phyloP scores from a whole-genome alignment of 2,329 filamentous ascomycete species.

The Cytospora chrysosperma region DNA sequence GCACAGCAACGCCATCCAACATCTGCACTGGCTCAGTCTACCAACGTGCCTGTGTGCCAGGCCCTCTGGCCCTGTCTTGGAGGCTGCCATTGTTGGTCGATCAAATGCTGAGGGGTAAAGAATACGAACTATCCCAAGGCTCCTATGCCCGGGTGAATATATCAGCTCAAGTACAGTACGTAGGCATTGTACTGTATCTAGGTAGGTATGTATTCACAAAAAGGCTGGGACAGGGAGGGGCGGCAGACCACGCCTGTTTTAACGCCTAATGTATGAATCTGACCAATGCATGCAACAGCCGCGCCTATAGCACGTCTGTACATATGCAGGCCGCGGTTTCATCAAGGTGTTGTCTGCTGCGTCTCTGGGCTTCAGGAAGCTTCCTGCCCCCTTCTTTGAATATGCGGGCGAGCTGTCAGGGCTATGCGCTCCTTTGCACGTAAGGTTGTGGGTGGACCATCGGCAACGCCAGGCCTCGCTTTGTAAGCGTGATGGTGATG shows the following conservation, averaged over 20 bases:
- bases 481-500: background rate
- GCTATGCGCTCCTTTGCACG: background rate
- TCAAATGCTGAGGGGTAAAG: background rate
- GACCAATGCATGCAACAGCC: background rate
- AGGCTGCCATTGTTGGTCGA: background rate
- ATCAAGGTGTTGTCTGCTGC: background rate
- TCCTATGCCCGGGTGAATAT: background rate
- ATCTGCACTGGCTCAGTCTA: background rate
- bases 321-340: slow-evolving; percentile 13
- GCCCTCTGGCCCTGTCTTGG: background rate
- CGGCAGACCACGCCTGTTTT: background rate
- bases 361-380: background rate
- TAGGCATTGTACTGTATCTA: too few species aligned
- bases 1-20: background rate
- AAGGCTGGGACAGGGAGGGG: background rate
- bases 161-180: too few species aligned
- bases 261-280: background rate
- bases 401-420: background rate
- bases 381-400: background rate
- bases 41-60: background rate
- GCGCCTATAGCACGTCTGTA: too few species aligned
- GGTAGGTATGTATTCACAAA: too few species aligned
- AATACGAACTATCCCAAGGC: background rate
- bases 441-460: slow-evolving; percentile 2
- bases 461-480: background rate